Evolutionary conservation across 306 rosid genomes (phyloP).

Genomic region (Neltuma alba): DNA sequence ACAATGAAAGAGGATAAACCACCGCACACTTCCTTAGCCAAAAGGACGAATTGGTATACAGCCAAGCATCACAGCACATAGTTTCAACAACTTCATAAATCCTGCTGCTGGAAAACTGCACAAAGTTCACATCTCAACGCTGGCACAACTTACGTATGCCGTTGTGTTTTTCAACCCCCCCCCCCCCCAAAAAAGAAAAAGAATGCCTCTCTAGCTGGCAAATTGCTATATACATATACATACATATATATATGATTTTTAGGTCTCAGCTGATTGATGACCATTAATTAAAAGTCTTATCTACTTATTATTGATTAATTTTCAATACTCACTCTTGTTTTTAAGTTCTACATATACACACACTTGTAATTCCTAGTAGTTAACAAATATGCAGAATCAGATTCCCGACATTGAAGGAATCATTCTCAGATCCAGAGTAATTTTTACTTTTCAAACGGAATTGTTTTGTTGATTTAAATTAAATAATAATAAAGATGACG

Average conservation of each 20-base stretch:
- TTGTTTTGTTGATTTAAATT: background rate
- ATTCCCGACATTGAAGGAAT: background rate
- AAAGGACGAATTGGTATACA: constrained; percentile 43
- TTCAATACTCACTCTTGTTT: background rate
- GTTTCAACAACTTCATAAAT: constrained; percentile 47
- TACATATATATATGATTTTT: too few species aligned
- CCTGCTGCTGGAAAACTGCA: constrained; percentile 28
- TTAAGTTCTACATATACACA: background rate
- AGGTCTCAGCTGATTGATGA: background rate
- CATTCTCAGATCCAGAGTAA: background rate
- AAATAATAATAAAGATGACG: constrained; percentile 3
- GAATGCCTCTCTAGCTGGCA: too few species aligned
- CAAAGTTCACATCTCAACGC: constrained; percentile 44
- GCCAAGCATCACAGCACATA: constrained; percentile 43
- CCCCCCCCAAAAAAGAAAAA: too few species aligned
- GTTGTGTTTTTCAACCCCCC: constrained; percentile 30
- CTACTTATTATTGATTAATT: background rate
- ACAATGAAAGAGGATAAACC: constrained; percentile 37
- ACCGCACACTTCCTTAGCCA: constrained; percentile 43
- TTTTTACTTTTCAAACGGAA: background rate
- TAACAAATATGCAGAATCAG: background rate
- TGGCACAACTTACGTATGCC: constrained; percentile 40
- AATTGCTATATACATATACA: background rate
- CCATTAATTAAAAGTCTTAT: background rate
- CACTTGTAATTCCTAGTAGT: background rate